Conservation (phyloP, 2,329 filamentous ascomycete genomes). For the Orbilia quercus region DNA sequence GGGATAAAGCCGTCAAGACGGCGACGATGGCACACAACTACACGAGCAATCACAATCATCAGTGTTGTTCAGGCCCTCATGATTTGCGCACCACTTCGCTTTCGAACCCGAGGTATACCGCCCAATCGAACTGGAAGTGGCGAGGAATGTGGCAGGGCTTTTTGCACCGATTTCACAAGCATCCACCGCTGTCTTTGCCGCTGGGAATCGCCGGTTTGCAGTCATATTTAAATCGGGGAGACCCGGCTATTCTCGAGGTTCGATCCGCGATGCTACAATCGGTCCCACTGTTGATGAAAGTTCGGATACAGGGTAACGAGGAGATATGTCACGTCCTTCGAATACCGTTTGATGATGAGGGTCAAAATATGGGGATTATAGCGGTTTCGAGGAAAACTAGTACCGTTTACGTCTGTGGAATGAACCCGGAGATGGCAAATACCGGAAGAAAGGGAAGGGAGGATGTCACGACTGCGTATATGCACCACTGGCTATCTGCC, state of each 20-base stretch:
- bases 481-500: conserved; percentile 54
- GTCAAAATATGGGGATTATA: conserved; percentile 27
- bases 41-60: conserved; percentile 18
- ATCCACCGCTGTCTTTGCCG: background rate
- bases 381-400: conserved; percentile 31
- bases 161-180: conserved; percentile 31
- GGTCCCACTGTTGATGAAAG: conserved; percentile 34
- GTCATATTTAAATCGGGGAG: conserved; percentile 16
- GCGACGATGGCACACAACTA: conserved; percentile 42
- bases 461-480: conserved; percentile 23
- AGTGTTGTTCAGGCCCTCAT: background rate
- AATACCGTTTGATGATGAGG: conserved; percentile 32
- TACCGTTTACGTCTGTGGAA: conserved; percentile 43
- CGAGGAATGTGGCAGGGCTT: conserved; percentile 41
- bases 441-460: conserved; percentile 10
- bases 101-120: conserved; percentile 16
- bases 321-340: conserved; percentile 38
- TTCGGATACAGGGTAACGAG: conserved; percentile 17
- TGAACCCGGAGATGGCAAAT: conserved; percentile 2
- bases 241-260: conserved; percentile 37
- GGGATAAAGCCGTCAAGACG: conserved; percentile 42
- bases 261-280: conserved; percentile 26
- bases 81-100: background rate
- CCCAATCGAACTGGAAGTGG: conserved; percentile 18
- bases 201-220: background rate